These are phyloP conservation scores for Torulaspora delbrueckii DNA, from an alignment of 805 yeast genomes.

Conservation along the genomic window DNA sequence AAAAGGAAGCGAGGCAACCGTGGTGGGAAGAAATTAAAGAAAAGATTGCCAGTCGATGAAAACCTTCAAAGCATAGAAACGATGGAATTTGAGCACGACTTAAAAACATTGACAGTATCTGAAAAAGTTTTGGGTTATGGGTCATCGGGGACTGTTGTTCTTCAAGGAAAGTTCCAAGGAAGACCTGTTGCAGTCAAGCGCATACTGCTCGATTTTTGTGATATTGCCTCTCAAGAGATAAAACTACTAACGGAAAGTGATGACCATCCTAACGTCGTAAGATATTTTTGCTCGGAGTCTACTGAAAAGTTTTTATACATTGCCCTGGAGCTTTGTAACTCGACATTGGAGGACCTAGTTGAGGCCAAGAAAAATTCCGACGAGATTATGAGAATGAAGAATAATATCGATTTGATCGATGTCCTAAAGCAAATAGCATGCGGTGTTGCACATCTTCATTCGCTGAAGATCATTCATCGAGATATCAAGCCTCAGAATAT, in stretches of 20 bases:
- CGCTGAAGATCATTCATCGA: conserved; percentile 86
- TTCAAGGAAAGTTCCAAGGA: conserved; percentile 81
- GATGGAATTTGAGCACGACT: conserved; percentile 27
- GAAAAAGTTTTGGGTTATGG: conserved; percentile 88
- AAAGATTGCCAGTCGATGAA: conserved; percentile 4
- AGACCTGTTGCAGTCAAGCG: conserved; percentile 95
- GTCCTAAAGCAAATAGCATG: conserved; percentile 70
- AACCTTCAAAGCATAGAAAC: conserved; percentile 8
- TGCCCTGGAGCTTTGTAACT: conserved; percentile 86
- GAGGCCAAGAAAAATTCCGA: conserved; percentile 43
- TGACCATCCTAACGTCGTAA: conserved; percentile 90
- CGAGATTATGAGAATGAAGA: conserved; percentile 37
- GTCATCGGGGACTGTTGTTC: conserved; percentile 94
- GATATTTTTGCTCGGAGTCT: conserved; percentile 91
- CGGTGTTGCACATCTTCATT: conserved; percentile 83
- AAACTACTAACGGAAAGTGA: conserved; percentile 86
- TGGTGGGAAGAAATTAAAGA: conserved; percentile 66
- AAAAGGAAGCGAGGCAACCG: conserved; percentile 80
- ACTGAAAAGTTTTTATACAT: conserved; percentile 84
- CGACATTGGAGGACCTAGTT: conserved; percentile 81
- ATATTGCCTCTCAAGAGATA: conserved; percentile 90
- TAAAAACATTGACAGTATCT: conserved; percentile 56
- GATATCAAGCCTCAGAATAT: conserved; percentile 95
- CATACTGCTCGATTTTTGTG: conserved; percentile 88
- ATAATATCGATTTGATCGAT: conserved; percentile 45